A percentile compares a stretch with the other conserved stretches of the same genome.
phyloP scores from a whole-genome alignment of 2,329 filamentous ascomycete genomes.

The Dissoconium aciculare region DNA sequence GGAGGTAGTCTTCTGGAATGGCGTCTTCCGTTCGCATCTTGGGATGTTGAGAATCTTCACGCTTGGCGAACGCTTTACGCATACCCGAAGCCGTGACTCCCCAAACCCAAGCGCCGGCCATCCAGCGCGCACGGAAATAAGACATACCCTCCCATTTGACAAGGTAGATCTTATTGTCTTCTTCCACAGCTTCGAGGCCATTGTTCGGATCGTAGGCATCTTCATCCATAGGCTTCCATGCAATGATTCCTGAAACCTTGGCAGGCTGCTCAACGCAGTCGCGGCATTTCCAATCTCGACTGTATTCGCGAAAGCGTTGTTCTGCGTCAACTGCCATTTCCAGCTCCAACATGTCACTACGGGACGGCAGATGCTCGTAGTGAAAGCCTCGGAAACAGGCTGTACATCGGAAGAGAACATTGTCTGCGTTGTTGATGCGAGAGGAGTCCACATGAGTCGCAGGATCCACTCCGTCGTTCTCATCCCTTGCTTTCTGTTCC shows the following conservation, averaged over 20 bases:
- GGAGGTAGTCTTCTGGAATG: conserved; percentile 72
- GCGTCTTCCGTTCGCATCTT: conserved; percentile 62
- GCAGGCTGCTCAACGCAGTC: conserved; percentile 51
- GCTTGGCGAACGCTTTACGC: conserved; percentile 63
- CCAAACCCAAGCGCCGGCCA: conserved; percentile 78
- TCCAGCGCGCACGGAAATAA: conserved; percentile 73
- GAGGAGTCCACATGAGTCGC: conserved; percentile 46
- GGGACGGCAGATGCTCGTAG: conserved; percentile 59
- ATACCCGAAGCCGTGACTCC: conserved; percentile 49
- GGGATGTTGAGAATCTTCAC: conserved; percentile 46
- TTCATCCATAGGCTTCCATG: conserved; percentile 63
- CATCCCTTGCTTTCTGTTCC: conserved; percentile 67
- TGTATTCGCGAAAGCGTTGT: conserved; percentile 57
- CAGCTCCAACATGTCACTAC: conserved; percentile 28
- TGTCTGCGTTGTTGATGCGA: conserved; percentile 59
- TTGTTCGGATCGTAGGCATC: conserved; percentile 40
- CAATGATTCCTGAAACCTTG: conserved; percentile 66
- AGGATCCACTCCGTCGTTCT: conserved; percentile 68
- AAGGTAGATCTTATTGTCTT: conserved; percentile 81
- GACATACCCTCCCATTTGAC: conserved; percentile 74
- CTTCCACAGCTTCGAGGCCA: conserved; percentile 41
- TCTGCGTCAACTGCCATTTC: conserved; percentile 38
- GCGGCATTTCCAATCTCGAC: conserved; percentile 60
- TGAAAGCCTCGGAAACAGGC: conserved; percentile 69
- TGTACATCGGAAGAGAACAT: conserved; percentile 70